Evolutionary conservation across 208 protist genomes (phyloP).

Genomic region (Acanthamoeba sp.): DNA sequence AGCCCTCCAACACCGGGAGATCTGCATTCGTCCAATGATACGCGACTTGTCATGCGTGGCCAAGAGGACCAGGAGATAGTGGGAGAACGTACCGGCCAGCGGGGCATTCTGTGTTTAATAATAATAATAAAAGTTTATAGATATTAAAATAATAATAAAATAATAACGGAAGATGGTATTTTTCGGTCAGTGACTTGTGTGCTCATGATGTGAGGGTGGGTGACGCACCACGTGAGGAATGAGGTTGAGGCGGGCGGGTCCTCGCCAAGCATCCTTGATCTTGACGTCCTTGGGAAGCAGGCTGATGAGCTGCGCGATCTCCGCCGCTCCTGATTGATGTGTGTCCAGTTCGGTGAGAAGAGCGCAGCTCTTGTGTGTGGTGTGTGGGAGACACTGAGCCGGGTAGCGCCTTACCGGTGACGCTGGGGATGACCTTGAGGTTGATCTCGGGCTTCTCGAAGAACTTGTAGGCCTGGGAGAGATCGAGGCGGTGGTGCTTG

Average conservation of each 20-base stretch:
- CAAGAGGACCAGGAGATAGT: not conserved
- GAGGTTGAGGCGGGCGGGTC: constrained; percentile 21
- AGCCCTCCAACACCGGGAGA: not conserved
- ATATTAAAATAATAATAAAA: too few species aligned
- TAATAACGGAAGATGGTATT: too few species aligned
- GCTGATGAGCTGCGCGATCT: constrained; percentile 57
- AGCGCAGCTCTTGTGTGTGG: too few species aligned
- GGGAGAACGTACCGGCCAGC: not conserved
- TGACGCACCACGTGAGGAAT: constrained; percentile 28
- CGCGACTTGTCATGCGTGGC: not conserved
- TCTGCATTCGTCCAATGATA: not conserved
- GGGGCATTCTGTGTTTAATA: not conserved
- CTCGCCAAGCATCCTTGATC: not conserved
- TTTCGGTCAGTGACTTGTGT: too few species aligned
- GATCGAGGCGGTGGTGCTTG: constrained; percentile 35
- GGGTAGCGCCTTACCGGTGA: not conserved
- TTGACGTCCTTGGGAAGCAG: not conserved
- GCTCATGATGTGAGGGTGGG: not conserved
- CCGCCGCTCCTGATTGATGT: not conserved
- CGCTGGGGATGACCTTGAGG: constrained; percentile 71
- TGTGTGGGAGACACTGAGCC: not conserved
- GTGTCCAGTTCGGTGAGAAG: not conserved
- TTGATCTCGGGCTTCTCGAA: constrained; percentile 61
- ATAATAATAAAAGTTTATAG: too few species aligned
- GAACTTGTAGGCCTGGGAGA: constrained; percentile 16